Evolutionary conservation across 2,329 filamentous ascomycete genomes (phyloP).

Genomic region (Curvularia lunata): DNA sequence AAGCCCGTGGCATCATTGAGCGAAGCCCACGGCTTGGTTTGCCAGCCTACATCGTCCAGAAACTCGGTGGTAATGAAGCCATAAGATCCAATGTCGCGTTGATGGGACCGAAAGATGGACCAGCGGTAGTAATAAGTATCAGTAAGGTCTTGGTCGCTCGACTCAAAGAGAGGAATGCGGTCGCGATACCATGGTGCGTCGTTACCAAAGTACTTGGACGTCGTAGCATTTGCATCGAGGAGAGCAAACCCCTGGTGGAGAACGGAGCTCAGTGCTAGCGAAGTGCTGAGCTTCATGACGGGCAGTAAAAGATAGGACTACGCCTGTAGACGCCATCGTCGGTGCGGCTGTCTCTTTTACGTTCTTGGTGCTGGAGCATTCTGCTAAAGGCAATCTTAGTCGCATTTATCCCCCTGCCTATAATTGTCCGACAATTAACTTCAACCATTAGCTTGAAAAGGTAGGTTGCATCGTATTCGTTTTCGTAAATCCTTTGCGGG

Average conservation of each 20-base stretch:
- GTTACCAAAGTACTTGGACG: conserved; percentile 49
- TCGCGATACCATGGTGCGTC: conserved; percentile 51
- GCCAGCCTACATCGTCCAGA: conserved; percentile 54
- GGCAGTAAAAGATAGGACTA: neutral
- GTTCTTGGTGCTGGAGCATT: neutral
- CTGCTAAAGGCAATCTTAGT: neutral
- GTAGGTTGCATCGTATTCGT: neutral
- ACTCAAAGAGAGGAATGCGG: conserved; percentile 51
- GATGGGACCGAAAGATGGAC: conserved; percentile 54
- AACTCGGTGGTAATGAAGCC: conserved; percentile 57
- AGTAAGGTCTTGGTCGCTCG: conserved; percentile 47
- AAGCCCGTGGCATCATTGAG: conserved; percentile 56
- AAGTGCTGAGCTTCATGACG: neutral
- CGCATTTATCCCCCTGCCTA: neutral
- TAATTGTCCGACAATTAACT: neutral
- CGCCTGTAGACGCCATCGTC: neutral
- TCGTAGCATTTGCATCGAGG: conserved; percentile 38
- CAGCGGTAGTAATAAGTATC: conserved; percentile 57
- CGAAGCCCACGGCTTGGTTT: conserved; percentile 51
- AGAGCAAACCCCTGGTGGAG: conserved; percentile 1
- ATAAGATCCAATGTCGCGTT: conserved; percentile 52
- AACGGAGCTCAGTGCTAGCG: neutral
- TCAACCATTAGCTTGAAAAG: neutral
- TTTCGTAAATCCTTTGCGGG: neutral
- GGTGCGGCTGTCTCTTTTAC: neutral